These are phyloP conservation scores for Penicillium sp. DNA, from an alignment of 2,329 filamentous ascomycete genomes.

Conservation along the genomic window DNA sequence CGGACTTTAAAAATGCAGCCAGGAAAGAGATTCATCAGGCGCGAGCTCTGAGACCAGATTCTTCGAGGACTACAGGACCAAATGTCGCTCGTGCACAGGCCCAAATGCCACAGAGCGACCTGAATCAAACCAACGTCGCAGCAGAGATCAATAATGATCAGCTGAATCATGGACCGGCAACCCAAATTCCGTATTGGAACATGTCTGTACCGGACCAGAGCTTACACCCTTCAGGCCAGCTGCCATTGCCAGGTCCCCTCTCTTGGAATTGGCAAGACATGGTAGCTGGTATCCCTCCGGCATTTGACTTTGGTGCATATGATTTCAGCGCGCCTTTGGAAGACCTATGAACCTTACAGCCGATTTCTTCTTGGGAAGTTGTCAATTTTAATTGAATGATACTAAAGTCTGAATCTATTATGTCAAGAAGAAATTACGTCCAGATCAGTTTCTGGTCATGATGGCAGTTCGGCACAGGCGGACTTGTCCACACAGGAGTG, in stretches of 20 bases:
- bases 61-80: background rate
- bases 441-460: conserved; percentile 11
- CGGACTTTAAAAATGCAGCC: background rate
- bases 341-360: background rate
- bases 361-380: background rate
- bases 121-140: background rate
- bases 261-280: conserved; percentile 2
- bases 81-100: background rate
- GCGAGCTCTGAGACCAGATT: background rate
- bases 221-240: background rate
- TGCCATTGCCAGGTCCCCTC: background rate
- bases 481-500: conserved; percentile 14
- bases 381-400: background rate
- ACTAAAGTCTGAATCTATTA: background rate
- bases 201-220: background rate
- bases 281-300: background rate
- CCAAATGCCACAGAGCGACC: background rate
- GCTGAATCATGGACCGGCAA: background rate
- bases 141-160: background rate
- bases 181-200: background rate
- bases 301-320: background rate
- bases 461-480: conserved; percentile 18
- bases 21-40: background rate
- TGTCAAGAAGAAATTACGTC: background rate
- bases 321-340: background rate